Conservation (phyloP, 352 stramenopile genomes). For the Globisporangium paroecandrum region DNA sequence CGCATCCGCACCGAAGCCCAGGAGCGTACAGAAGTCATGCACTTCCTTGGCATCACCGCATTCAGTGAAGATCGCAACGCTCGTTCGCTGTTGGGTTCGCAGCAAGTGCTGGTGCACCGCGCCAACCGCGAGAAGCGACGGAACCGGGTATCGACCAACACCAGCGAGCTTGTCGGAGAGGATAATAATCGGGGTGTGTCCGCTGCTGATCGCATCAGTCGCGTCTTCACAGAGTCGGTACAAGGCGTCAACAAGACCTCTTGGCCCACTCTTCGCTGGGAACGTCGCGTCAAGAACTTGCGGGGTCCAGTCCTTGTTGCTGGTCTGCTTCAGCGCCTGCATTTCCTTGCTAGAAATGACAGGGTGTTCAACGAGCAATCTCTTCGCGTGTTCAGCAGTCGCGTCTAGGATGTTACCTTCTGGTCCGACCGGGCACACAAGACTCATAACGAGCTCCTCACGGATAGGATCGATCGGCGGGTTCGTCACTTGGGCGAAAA, state of each 20-base stretch:
- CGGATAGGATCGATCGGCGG: conserved; percentile 97
- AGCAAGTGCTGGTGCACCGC: conserved; percentile 96
- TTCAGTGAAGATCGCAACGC: conserved; percentile 92
- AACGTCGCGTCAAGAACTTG: conserved; percentile 68
- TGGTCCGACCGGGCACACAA: conserved; percentile 94
- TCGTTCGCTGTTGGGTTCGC: conserved; percentile 87
- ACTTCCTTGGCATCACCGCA: conserved; percentile 95
- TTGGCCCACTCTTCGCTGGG: conserved; percentile 45
- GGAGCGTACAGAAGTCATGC: conserved; percentile 93
- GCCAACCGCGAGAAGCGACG: conserved; percentile 92
- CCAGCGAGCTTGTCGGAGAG: conserved; percentile 92
- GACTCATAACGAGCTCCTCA: conserved; percentile 97
- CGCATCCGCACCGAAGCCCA: conserved; percentile 94
- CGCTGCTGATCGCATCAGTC: conserved; percentile 87
- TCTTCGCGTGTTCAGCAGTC: conserved; percentile 57
- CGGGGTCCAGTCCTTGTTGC: conserved; percentile 50
- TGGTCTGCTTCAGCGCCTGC: conserved; percentile 86
- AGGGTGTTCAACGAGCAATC: conserved; percentile 92
- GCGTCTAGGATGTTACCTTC: conserved; percentile 93
- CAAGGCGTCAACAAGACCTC: conserved; percentile 81
- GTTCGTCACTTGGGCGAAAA: conserved; percentile 95
- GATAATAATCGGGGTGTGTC: conserved; percentile 76
- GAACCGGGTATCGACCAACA: conserved; percentile 87
- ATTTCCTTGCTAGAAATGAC: conserved; percentile 93
- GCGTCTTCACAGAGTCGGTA: conserved; percentile 93